Base-by-base conservation (phyloP, 2,329 filamentous ascomycete genomes). In the Sporothrix variecibatus region DNA sequence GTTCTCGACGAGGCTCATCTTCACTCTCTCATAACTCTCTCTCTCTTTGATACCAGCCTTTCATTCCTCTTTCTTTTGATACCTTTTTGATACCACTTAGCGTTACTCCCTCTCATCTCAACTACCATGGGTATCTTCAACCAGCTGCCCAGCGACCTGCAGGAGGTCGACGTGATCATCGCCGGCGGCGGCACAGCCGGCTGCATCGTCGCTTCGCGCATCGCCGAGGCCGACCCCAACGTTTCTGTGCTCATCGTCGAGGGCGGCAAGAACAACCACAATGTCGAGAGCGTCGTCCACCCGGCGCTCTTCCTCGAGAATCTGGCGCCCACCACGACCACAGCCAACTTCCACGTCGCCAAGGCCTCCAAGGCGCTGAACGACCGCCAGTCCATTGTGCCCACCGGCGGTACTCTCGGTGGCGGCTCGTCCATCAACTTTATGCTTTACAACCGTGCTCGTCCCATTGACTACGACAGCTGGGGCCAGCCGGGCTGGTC, bases 241-340 rank as follows among this genome's bases (percentile, higher is more conserved):
- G 80, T 88, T 1, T 84, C 83, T 26, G 85, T 89, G 64, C 80
- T 89, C 17, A 80, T 90, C 11, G 84, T 90, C 65, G 88, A 90
- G 77, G 81, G 83, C 34, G 88, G 88, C 0, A 82, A 82, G 17
- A 86, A 89, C 79, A 89, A 87, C 77, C 85, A 85, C 75, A 81
- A 87, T 76, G 82, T 85, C 70, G 85, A 85, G 0, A 83, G 81
- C 20, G 81, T 90, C n/a, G 81, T 85, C 11, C 82, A 86, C 72
- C 87, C 88, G 0, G 86, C 83, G 0, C 80, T 88, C 4, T 88
- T 82, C 74, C 79, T 85, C 31, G 79, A 80, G 40, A 85, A 88
- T 76, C 79, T 89, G 0, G 79, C 82, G 5, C 86, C 87, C 0
- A 82, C 80, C 17, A 86, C 83, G 76, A 86, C 86, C 28, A 74